Percentiles rank a stretch among this genome's conserved stretches.
These are phyloP conservation scores for Colletotrichum acutatum DNA, from an alignment of 2,329 filamentous ascomycete genomes.

Conservation along the genomic window DNA sequence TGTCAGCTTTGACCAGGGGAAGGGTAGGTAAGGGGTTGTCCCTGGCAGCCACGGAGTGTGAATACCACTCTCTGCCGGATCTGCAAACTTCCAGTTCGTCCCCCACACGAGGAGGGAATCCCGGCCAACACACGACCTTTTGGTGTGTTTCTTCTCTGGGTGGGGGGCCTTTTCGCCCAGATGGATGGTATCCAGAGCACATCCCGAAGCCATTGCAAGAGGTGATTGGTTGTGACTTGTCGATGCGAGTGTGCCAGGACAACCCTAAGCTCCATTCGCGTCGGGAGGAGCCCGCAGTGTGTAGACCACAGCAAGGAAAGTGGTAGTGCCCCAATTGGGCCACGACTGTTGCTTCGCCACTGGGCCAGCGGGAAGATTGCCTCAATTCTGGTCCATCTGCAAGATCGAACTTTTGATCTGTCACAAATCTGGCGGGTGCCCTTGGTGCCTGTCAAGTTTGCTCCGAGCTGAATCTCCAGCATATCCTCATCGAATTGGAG, in stretches of 20 bases:
- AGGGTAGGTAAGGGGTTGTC: too few species aligned
- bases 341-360: neutral
- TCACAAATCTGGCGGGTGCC: neutral
- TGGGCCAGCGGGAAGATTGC: neutral
- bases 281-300: neutral
- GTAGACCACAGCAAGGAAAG: neutral
- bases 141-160: neutral
- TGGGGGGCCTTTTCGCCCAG: too few species aligned
- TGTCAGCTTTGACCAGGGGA: neutral
- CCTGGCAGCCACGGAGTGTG: too few species aligned
- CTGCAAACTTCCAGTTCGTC: neutral
- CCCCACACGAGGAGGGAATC: too few species aligned
- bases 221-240: neutral
- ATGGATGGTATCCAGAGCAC: too few species aligned
- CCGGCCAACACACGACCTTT: too few species aligned
- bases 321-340: neutral
- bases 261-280: neutral
- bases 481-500: neutral
- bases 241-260: neutral
- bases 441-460: neutral
- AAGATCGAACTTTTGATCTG: conserved; percentile 4
- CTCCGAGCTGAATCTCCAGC: neutral
- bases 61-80: neutral
- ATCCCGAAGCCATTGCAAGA: neutral
- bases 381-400: neutral